Base-by-base conservation (phyloP, 148 eudicot species). In the Persicaria maculosa region DNA sequence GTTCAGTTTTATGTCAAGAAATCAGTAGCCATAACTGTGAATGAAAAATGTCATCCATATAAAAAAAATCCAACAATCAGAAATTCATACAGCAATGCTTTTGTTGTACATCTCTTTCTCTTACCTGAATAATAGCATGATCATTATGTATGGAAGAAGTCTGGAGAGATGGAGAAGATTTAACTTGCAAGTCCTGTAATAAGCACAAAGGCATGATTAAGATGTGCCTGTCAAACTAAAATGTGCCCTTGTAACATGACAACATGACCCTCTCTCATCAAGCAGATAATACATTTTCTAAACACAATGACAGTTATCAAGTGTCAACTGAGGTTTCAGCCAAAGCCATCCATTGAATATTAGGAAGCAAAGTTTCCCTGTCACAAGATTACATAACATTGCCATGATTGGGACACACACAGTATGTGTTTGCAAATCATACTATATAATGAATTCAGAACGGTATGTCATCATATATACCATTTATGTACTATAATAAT, bases 71-170 rank as follows among this genome's bases (percentile, higher is more conserved):
- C 44, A 31, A 64, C 46, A 36, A 64, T 25, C 36, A 4, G 6
- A 14, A 3, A 36, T 22, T 11, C 16, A 64, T 64, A 11, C n/a
- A 55, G 25, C 8, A 55, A 9, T 17, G 61, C 22, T 5, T 55
- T 22, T 22, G 22, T 55, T 55, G 61, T 17, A 55, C 61, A 55
- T 55, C n/a, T 55, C 61, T 55, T 17, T 9, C 25, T 5, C 69
- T 36, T 79, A 84, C 93, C 93, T 83, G 88, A 40, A 86, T 85
- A 47, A 89, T 86, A 55, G 93, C 93, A n/a, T 64, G 45, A n/a
- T n/a, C n/a, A n/a, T n/a, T n/a, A n/a, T n/a, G n/a, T n/a, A n/a
- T n/a, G n/a, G n/a, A n/a, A n/a, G n/a, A n/a, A n/a, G n/a, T n/a
- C n/a, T n/a, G n/a, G n/a, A n/a, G n/a, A n/a, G n/a, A n/a, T n/a